phyloP scores from a whole-genome alignment of 176 grass and related monocot species.

The Phragmites australis region DNA sequence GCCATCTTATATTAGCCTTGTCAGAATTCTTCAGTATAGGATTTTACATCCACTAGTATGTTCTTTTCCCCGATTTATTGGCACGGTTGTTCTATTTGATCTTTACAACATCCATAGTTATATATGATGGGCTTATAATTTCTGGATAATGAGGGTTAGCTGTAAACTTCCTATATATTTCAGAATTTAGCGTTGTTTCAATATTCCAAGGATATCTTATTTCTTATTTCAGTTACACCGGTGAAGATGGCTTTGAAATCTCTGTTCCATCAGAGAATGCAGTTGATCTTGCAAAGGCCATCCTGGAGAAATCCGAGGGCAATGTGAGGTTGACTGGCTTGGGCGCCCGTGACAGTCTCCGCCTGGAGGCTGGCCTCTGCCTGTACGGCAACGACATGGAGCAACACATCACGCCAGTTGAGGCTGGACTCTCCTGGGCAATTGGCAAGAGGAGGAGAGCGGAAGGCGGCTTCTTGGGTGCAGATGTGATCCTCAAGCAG shows the following conservation, averaged over 20 bases:
- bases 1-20: not conserved
- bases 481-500: slow-evolving; percentile 89
- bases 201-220: slow-evolving; percentile 18
- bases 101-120: not conserved
- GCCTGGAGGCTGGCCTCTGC: slow-evolving; percentile 94
- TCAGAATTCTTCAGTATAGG: not conserved
- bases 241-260: slow-evolving; percentile 98
- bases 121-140: not conserved
- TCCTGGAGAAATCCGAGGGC: slow-evolving; percentile 88
- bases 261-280: slow-evolving; percentile 92
- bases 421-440: slow-evolving; percentile 93
- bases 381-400: slow-evolving; percentile 97
- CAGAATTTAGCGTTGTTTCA: not conserved
- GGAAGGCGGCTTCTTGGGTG: slow-evolving; percentile 89
- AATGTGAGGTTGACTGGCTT: slow-evolving; percentile 85
- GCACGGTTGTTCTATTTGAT: not conserved
- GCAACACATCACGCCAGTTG: slow-evolving; percentile 87
- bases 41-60: not conserved
- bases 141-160: not conserved
- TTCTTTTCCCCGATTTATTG: not conserved
- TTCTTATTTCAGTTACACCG: slow-evolving; percentile 83
- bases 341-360: slow-evolving; percentile 94
- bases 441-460: slow-evolving; percentile 85
- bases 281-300: slow-evolving; percentile 76
- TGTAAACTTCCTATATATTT: not conserved